Evolutionary conservation across 2,329 filamentous ascomycete species (phyloP), one percentile per base, ranked within the genome.

Genomic region (Colletotrichum lupini): DNA sequence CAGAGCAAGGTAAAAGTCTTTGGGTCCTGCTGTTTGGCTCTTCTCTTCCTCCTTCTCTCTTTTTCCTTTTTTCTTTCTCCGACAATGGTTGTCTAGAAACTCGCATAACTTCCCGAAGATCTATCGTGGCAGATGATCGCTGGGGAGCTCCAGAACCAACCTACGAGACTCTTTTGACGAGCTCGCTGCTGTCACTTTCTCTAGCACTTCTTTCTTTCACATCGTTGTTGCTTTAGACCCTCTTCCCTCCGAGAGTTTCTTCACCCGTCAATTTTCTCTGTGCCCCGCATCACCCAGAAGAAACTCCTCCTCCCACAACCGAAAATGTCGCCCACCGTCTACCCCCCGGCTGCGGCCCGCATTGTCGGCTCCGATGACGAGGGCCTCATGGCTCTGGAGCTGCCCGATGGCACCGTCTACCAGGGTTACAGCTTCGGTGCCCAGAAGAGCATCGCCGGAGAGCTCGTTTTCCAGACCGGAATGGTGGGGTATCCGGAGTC

Each of bases 401-500:
- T 99, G 77, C 90, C 97, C 84, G 95, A 98, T 87, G 95, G 95
- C 84, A 91, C 93, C 72, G 90, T 95, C 81, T 97, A 95, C 88
- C 94, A 97, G 82, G 97, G 97, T 78, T 95, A 94, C 87, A 98
- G 95, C 89, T 99, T 99, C 82, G 97, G 97, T 84, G 95, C 96
- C 76, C 89, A 94, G 81, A 98, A 95, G 90, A 98, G 94, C 86
- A 92, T 97, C 80, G 94, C 96, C 77, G 97, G 97, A 83, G 97
- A 99, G 88, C 89, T 99, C 82, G 97, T 99, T 85, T 99, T 99
- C 87, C 96, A 98, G 89, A 99, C 97, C 72, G 97, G 97, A 84
- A 98, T 98, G 95, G 97, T 98, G 78, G 97, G 97, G 81, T 99
- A 99, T 83, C 95, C 97, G 55, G 97, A 99, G 88, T 97, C 93